phyloP scores from a whole-genome alignment of 106 monocot genomes.

The Phalaenopsis aphrodite region DNA sequence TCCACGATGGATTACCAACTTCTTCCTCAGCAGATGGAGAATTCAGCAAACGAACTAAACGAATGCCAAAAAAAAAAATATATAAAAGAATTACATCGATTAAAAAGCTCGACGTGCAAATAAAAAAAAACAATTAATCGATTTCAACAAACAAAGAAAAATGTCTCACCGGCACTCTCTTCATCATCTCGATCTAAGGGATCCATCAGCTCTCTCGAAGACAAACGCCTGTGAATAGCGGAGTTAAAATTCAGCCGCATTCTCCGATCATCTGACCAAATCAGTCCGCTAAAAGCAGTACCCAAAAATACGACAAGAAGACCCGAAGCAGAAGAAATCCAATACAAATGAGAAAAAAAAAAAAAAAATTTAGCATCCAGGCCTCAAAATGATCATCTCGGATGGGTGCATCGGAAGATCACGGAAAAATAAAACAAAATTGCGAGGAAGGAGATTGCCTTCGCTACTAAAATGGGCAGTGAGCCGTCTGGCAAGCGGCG shows the following conservation, averaged over 20 bases:
- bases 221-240: constrained; percentile 3
- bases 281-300: not conserved
- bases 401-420: not conserved
- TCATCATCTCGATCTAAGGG: constrained; percentile 6
- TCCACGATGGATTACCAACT: constrained; percentile 56
- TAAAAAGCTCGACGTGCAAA: not conserved
- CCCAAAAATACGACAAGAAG: not conserved
- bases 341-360: not conserved
- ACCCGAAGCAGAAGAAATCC: not conserved
- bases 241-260: constrained; percentile 9
- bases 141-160: not conserved
- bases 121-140: not conserved
- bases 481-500: not conserved
- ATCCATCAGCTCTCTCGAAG: constrained; percentile 5
- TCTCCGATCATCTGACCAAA: not conserved
- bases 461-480: not conserved
- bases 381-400: not conserved
- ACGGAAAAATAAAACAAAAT: not conserved
- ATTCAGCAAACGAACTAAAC: not conserved
- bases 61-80: not conserved
- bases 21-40: constrained; percentile 12
- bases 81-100: not conserved
- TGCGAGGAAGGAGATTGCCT: not conserved
- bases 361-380: not conserved
- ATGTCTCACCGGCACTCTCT: constrained; percentile 2